Conservation (phyloP, 495 filamentous ascomycete species). For the Beverwykella pulmonaria region DNA sequence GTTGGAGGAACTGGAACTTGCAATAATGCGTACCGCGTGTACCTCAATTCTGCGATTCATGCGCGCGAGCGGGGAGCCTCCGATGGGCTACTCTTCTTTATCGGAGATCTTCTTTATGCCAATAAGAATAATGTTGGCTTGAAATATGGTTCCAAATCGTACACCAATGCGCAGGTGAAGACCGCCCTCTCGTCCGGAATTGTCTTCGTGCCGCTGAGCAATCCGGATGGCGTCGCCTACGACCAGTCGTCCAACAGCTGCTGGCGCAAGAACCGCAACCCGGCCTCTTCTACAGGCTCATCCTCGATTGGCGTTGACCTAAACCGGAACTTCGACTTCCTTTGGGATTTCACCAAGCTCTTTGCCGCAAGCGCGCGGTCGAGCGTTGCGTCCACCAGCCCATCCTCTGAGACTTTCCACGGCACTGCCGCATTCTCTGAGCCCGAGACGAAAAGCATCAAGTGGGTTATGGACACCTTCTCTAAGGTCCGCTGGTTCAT, state of each 20-base stretch:
- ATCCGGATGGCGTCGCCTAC: constrained; percentile 66
- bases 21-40: constrained; percentile 39
- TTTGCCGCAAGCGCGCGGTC: constrained; percentile 50
- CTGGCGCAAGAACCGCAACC: constrained; percentile 67
- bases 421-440: constrained; percentile 52
- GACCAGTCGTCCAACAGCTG: constrained; percentile 58
- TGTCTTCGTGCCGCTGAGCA: constrained; percentile 60
- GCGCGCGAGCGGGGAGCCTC: constrained; percentile 45
- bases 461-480: constrained; percentile 46
- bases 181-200: constrained; percentile 45
- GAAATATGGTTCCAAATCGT: constrained; percentile 47
- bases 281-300: constrained; percentile 38
- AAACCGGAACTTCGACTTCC: constrained; percentile 65
- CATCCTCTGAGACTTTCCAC: constrained; percentile 57
- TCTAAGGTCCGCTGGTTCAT: constrained; percentile 50
- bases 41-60: constrained; percentile 44
- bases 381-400: constrained; percentile 49
- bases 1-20: constrained; percentile 26
- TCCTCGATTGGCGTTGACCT: constrained; percentile 56
- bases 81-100: constrained; percentile 47
- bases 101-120: constrained; percentile 46
- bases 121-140: constrained; percentile 45
- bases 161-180: constrained; percentile 47
- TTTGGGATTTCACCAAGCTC: constrained; percentile 50
- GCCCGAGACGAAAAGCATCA: constrained; percentile 53